Percentiles rank a stretch among this genome's conserved stretches.
Conservation (phyloP, 225 moss, liverwort and hornwort species). For the Pseudisothecium myosuroides region DNA sequence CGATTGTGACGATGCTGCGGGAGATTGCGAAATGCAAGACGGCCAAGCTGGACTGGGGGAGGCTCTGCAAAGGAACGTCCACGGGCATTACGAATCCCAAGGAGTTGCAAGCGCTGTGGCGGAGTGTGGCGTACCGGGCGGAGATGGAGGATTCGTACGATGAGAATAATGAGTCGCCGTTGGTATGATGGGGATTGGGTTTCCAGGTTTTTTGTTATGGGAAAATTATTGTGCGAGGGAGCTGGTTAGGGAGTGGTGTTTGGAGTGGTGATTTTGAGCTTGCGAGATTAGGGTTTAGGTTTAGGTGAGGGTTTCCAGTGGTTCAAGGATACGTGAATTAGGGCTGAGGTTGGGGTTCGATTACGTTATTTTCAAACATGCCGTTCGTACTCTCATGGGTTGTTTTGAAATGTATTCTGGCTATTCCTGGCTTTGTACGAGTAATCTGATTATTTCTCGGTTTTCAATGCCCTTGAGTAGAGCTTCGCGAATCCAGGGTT, state of each 20-base stretch:
- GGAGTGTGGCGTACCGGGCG: conserved; percentile 62
- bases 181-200: conserved; percentile 23
- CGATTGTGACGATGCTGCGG: conserved; percentile 72
- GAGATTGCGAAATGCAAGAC: conserved; percentile 74
- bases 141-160: conserved; percentile 52
- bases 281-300: not conserved
- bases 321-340: not conserved
- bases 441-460: not conserved
- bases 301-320: not conserved
- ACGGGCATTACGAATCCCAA: conserved; percentile 71
- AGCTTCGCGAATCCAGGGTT: not conserved
- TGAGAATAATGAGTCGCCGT: conserved; percentile 31
- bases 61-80: conserved; percentile 36
- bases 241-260: not conserved
- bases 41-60: conserved; percentile 64
- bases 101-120: conserved; percentile 91
- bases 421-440: not conserved
- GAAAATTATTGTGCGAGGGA: not conserved
- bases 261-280: not conserved
- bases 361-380: not conserved
- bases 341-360: not conserved
- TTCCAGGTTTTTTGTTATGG: not conserved
- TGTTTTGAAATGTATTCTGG: not conserved
- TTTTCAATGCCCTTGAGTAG: not conserved
- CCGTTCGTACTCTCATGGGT: not conserved